Percentiles rank a stretch among this genome's conserved stretches.
These are phyloP conservation scores for Lepiota subincarnata DNA, from an alignment of 768 basidiomycete genomes.

Conservation along the genomic window DNA sequence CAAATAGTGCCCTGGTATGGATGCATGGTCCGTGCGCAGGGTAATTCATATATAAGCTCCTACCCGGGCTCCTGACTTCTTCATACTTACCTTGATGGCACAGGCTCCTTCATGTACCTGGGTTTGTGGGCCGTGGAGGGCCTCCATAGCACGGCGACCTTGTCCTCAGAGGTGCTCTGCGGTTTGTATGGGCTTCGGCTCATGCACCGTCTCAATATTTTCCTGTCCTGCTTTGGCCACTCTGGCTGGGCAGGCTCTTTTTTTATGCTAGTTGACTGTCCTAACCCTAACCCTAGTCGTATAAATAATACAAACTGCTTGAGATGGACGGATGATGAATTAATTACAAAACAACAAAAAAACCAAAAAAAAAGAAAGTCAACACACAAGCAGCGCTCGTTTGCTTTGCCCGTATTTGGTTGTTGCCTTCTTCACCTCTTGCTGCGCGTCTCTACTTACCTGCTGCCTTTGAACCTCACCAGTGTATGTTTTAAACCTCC, in stretches of 20 bases:
- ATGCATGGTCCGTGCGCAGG: constrained; percentile 10
- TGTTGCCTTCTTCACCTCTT: not conserved
- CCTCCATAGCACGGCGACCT: constrained; percentile 17
- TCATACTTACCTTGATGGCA: constrained; percentile 19
- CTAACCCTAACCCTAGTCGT: constrained; percentile 16
- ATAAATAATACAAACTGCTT: not conserved
- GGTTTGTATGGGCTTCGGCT: constrained; percentile 65
- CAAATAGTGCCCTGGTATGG: not conserved
- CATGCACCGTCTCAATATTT: constrained; percentile 78
- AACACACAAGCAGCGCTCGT: not conserved
- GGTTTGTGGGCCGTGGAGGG: constrained; percentile 13
- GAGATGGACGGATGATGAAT: too few relatives aligned
- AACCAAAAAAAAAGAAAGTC: not conserved
- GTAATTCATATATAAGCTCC: not conserved
- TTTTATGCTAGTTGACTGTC: constrained; percentile 10
- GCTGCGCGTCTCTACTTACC: not conserved
- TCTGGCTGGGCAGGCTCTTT: constrained; percentile 47
- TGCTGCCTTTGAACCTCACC: not conserved
- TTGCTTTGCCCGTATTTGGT: not conserved
- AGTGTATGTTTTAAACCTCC: not conserved
- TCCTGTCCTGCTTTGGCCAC: constrained; percentile 63
- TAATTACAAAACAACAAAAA: not conserved
- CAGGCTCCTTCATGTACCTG: constrained; percentile 14
- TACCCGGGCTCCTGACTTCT: not conserved
- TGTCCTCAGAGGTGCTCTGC: constrained; percentile 20